Evolutionary conservation across 2,329 filamentous ascomycete genomes (phyloP), one percentile per base, ranked within the genome.

Genomic region (Shiraia bambusicola): DNA sequence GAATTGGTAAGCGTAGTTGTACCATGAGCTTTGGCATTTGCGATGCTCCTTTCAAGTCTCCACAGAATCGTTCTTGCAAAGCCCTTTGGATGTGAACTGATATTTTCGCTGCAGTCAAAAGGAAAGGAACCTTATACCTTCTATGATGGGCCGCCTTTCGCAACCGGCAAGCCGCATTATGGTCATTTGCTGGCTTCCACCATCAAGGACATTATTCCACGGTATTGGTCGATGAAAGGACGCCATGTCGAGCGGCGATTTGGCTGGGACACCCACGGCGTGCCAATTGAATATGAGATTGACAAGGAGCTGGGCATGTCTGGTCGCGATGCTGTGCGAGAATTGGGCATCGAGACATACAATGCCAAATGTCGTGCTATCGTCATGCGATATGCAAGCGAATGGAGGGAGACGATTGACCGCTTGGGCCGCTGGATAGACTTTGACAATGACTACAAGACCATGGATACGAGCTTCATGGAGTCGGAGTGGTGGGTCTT

Each of bases 381-480:
- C 67, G 92, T 96, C 56, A 95, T 96, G 88, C 82, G 87, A 60
- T 96, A 87, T 66, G 83, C 89, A 9, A 70, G 77, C 12, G 92
- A 96, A 68, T 97, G 92, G 92, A 82, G 89, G 59, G 74, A 83
- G 50, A 95, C 89, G 17, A 87, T 96, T 58, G 89, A 95, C 63
- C 79, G 92, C 48, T 73, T 97, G 28, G 92, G 92, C 42, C 85
- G 92, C 43, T 97, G 92, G 92, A 93, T 96, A 59, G 92, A 96
- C 71, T 96, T 97, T 58, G 92, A 97, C 70, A 93, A 95, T 59
- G 89, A 96, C 68, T 96, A 95, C 76, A 95, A 95, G 82, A 95
- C 89, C 26, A 95, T 96, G 89, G 86, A 97, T 67, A 79, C 85
- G n/a, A 84, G 76, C 14, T 97, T 94, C 72, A 97, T 96, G 92